These are phyloP conservation scores for Rauvolfia tetraphylla DNA, from an alignment of 257 asterid species.

Conservation along the genomic window DNA sequence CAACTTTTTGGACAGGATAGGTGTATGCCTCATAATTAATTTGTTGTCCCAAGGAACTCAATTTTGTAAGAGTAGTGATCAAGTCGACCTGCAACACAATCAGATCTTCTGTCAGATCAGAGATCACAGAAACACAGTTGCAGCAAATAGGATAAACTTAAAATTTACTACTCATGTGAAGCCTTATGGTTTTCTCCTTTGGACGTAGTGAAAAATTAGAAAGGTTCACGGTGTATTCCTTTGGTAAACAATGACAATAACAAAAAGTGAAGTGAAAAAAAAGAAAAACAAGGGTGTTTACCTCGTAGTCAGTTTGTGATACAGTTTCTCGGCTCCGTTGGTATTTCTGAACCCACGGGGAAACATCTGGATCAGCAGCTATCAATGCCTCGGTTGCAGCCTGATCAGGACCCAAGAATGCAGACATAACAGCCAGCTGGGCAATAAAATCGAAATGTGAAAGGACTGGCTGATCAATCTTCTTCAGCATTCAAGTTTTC, in stretches of 20 bases:
- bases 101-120: not conserved
- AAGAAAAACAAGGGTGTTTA: slow-evolving; percentile 6
- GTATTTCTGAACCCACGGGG: slow-evolving; percentile 91
- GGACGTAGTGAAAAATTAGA: not conserved
- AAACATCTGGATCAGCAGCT: slow-evolving; percentile 75
- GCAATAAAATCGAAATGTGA: not conserved
- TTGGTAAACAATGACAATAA: too few species aligned
- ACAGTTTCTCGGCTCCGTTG: slow-evolving; percentile 96
- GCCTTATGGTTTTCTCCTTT: not conserved
- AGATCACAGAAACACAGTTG: not conserved
- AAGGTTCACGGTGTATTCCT: not conserved
- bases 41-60: slow-evolving; percentile 80
- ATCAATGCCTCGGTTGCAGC: slow-evolving; percentile 70
- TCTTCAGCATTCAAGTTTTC: not conserved
- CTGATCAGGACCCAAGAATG: slow-evolving; percentile 93
- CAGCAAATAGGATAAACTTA: not conserved
- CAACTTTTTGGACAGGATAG: slow-evolving; percentile 55
- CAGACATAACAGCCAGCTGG: slow-evolving; percentile 93
- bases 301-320: slow-evolving; percentile 92
- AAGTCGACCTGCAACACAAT: slow-evolving; percentile 72
- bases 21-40: slow-evolving; percentile 90
- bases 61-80: slow-evolving; percentile 71
- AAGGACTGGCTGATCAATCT: too few species aligned
- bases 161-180: not conserved
- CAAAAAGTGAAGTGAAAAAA: not conserved